Evolutionary conservation across 1,284 basidiomycete genomes (phyloP).

Genomic region (Leccinum griseonigrum): DNA sequence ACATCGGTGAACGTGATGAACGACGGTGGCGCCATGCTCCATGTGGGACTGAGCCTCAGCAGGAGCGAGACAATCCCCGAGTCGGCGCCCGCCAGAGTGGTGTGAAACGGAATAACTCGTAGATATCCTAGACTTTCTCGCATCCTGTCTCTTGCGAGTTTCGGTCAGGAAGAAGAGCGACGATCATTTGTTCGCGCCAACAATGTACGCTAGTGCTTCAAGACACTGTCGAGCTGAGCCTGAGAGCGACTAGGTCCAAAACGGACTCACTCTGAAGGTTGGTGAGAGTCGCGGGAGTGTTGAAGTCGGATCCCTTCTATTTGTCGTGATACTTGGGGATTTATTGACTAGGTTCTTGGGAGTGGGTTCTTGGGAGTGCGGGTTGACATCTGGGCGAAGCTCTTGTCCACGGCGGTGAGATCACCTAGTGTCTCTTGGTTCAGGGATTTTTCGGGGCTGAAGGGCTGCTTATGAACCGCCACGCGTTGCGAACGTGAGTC

Average conservation of each 20-base stretch:
- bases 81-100: conserved; percentile 72
- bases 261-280: conserved; percentile 79
- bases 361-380: conserved; percentile 55
- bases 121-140: conserved; percentile 85
- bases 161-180: conserved; percentile 91
- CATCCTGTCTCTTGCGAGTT: conserved; percentile 48
- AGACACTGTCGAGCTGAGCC: conserved; percentile 79
- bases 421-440: conserved; percentile 85
- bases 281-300: conserved; percentile 51
- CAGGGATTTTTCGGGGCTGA: conserved; percentile 47
- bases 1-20: conserved; percentile 95
- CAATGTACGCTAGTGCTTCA: conserved; percentile 85
- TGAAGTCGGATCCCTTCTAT: conserved; percentile 58
- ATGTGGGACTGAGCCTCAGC: conserved; percentile 80
- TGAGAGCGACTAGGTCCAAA: conserved; percentile 69
- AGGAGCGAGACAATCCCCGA: conserved; percentile 81
- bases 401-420: conserved; percentile 88
- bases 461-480: conserved; percentile 33
- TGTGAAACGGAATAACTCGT: conserved; percentile 85
- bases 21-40: conserved; percentile 85
- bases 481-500: conserved; percentile 37
- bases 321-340: conserved; percentile 72
- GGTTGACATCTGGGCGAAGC: conserved; percentile 90
- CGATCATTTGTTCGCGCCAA: conserved; percentile 77
- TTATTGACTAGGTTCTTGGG: conserved; percentile 32